phyloP scores from a whole-genome alignment of 2,329 filamentous ascomycete species.

The Epichloe bromicola region DNA sequence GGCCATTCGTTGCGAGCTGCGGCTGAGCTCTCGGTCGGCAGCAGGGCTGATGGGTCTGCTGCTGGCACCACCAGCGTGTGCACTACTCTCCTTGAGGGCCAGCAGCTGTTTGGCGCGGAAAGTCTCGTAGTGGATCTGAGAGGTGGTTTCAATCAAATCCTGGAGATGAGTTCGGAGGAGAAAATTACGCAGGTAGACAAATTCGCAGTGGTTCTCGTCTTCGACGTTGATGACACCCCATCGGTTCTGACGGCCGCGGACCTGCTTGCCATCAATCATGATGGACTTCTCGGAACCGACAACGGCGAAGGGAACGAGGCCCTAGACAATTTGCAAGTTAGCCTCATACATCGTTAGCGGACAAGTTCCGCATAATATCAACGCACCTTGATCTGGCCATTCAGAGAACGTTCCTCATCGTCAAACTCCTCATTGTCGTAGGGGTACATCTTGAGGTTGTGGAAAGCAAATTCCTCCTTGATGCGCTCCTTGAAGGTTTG shows the following conservation, averaged over 20 bases:
- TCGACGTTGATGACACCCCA: conserved; percentile 99
- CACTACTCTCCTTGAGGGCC: conserved; percentile 95
- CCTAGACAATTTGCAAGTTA: conserved; percentile 33
- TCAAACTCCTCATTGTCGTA: conserved; percentile 99
- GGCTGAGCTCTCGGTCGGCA: conserved; percentile 90
- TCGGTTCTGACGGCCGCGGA: conserved; percentile 94
- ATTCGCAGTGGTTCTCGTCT: conserved; percentile 99
- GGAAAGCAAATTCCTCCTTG: conserved; percentile 99
- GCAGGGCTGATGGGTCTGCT: conserved; percentile 83
- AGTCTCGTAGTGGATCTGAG: conserved; percentile 99
- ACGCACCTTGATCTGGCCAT: conserved; percentile 88
- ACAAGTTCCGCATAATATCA: not conserved
- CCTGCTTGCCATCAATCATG: conserved; percentile 93
- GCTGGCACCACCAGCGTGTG: conserved; percentile 64
- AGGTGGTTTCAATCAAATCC: conserved; percentile 97
- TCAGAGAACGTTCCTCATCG: conserved; percentile 86
- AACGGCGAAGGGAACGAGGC: conserved; percentile 91
- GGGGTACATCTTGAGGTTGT: conserved; percentile 99
- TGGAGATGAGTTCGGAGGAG: conserved; percentile 95
- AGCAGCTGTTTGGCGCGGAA: conserved; percentile 99
- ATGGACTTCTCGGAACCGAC: conserved; percentile 98
- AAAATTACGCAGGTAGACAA: conserved; percentile 96
- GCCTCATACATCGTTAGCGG: not conserved
- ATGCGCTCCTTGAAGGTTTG: conserved; percentile 96
- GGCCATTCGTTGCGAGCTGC: conserved; percentile 91